Evolutionary conservation across 2,329 filamentous ascomycete species (phyloP).

Genomic region (Cadophora luteo-olivacea): DNA sequence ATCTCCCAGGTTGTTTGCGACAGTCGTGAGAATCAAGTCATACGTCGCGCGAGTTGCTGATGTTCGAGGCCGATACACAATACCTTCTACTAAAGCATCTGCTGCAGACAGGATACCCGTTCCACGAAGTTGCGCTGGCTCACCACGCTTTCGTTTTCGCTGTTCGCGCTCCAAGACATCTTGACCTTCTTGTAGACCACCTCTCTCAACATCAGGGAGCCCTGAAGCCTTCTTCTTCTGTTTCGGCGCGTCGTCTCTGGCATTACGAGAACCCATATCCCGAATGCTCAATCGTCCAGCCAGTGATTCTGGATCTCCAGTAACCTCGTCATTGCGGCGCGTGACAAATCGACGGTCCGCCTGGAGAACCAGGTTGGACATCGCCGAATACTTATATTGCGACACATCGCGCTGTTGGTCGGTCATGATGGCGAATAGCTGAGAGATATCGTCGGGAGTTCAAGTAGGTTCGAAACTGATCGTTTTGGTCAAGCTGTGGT

Average conservation of each 20-base stretch:
- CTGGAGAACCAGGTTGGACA: conserved; percentile 99
- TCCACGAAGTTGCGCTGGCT: conserved; percentile 72
- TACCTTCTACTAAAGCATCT: conserved; percentile 87
- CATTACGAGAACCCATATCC: conserved; percentile 90
- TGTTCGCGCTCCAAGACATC: conserved; percentile 86
- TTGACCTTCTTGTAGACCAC: conserved; percentile 78
- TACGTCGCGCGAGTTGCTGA: conserved; percentile 91
- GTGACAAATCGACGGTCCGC: conserved; percentile 96
- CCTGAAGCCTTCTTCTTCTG: conserved; percentile 75
- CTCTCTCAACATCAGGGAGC: conserved; percentile 74
- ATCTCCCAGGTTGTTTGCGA: conserved; percentile 87
- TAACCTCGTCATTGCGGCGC: conserved; percentile 90
- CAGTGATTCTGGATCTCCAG: conserved; percentile 95
- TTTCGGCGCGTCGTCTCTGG: conserved; percentile 80
- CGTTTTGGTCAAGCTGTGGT: conserved; percentile 3
- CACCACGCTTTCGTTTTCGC: conserved; percentile 81
- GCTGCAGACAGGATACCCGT: conserved; percentile 82
- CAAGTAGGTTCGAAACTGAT: not conserved
- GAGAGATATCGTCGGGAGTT: conserved; percentile 22
- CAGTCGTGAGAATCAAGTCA: conserved; percentile 90
- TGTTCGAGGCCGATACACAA: conserved; percentile 90
- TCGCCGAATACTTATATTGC: conserved; percentile 98
- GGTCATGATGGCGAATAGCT: conserved; percentile 61
- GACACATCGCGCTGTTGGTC: conserved; percentile 83
- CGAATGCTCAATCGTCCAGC: conserved; percentile 91